These are phyloP conservation scores for Pseudonectria buxi DNA, from an alignment of 2,329 filamentous ascomycete genomes.

Conservation along the genomic window DNA sequence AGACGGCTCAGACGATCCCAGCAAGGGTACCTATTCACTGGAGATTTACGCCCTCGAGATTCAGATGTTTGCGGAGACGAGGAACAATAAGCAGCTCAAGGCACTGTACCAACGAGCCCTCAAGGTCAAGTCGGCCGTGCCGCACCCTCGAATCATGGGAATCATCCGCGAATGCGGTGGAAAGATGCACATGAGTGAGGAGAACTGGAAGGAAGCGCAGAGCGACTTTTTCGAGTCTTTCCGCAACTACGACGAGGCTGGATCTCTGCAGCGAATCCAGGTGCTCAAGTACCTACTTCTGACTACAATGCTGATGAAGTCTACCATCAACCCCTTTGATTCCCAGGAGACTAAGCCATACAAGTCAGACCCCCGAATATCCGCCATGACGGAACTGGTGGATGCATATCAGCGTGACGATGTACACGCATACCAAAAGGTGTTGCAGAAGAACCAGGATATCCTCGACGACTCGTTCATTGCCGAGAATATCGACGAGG, in stretches of 20 bases:
- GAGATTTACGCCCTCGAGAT: slow-evolving; percentile 97
- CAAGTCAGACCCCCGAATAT: slow-evolving; percentile 88
- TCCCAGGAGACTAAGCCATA: slow-evolving; percentile 99
- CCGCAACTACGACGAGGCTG: slow-evolving; percentile 97
- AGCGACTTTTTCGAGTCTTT: slow-evolving; percentile 99
- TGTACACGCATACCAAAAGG: slow-evolving; percentile 83
- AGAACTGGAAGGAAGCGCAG: slow-evolving; percentile 97
- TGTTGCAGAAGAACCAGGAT: slow-evolving; percentile 81
- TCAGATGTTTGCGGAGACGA: slow-evolving; percentile 95
- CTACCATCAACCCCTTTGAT: slow-evolving; percentile 97
- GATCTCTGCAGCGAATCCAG: slow-evolving; percentile 91
- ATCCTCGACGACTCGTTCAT: slow-evolving; percentile 91
- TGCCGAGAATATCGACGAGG: slow-evolving; percentile 97
- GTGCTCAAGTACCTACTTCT: slow-evolving; percentile 95
- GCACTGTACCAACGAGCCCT: slow-evolving; percentile 85
- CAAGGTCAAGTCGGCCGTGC: slow-evolving; percentile 90
- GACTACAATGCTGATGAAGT: slow-evolving; percentile 97
- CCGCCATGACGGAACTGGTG: slow-evolving; percentile 94
- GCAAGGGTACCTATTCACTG: slow-evolving; percentile 91
- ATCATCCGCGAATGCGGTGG: slow-evolving; percentile 97
- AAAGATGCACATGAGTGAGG: slow-evolving; percentile 99
- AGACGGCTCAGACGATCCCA: slow-evolving; percentile 84
- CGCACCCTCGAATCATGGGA: slow-evolving; percentile 98
- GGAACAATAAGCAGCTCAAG: slow-evolving; percentile 97
- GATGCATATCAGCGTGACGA: slow-evolving; percentile 95